Percentiles rank a stretch among this genome's conserved stretches.
These are phyloP conservation scores for Gracilaria domingensis DNA, from an alignment of 23 red algal species.

Conservation along the genomic window DNA sequence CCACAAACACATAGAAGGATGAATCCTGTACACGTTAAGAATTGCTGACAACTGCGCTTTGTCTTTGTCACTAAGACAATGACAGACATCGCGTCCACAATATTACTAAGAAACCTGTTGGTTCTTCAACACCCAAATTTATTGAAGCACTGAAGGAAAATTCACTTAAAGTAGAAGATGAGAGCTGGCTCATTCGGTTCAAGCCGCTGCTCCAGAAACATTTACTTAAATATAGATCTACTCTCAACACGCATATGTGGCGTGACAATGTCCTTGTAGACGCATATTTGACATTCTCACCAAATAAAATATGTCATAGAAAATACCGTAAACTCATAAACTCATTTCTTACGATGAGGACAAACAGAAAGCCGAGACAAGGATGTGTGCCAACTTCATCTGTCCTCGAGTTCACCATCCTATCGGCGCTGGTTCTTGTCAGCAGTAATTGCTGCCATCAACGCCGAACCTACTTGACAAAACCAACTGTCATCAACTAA, in stretches of 20 bases:
- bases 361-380: background rate
- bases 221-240: too few relatives aligned
- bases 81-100: too few relatives aligned
- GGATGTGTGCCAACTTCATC: background rate
- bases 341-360: background rate
- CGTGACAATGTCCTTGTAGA: too few relatives aligned
- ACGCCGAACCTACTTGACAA: background rate
- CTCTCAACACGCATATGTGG: too few relatives aligned
- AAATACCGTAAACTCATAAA: background rate
- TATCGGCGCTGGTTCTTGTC: background rate
- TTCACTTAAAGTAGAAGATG: too few relatives aligned
- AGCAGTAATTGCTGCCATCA: background rate
- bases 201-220: too few relatives aligned
- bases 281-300: too few relatives aligned
- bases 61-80: slow-evolving; percentile 31
- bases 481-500: background rate
- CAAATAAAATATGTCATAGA: background rate
- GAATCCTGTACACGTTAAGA: background rate
- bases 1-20: slow-evolving; percentile 5
- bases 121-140: too few relatives aligned
- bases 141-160: too few relatives aligned
- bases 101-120: too few relatives aligned
- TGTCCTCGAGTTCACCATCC: too few relatives aligned
- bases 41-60: background rate
- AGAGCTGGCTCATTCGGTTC: too few relatives aligned